Evolutionary conservation across 1,139 yeast species (phyloP).

Genomic region (Debaryomycetaceae sp.): DNA sequence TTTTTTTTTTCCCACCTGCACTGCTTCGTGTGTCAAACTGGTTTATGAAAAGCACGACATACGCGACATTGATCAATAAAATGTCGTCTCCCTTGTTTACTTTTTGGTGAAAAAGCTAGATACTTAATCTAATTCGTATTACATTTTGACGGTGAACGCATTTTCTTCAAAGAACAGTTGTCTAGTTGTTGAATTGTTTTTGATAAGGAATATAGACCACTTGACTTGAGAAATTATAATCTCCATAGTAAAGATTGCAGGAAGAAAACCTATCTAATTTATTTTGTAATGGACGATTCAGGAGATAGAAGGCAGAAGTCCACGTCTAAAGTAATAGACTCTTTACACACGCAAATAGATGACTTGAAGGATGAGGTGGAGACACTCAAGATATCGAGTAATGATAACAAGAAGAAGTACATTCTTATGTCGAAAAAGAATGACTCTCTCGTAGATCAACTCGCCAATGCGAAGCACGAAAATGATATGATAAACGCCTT

Average conservation of each 20-base stretch:
- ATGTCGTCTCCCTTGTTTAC: not conserved
- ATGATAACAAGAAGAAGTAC: slow-evolving; percentile 47
- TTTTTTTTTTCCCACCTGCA: not conserved
- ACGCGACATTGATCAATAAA: too few relatives aligned
- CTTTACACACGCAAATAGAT: slow-evolving; percentile 52
- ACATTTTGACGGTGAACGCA: not conserved
- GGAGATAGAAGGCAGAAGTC: slow-evolving; percentile 26
- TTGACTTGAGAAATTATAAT: not conserved
- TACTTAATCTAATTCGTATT: not conserved
- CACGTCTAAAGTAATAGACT: slow-evolving; percentile 55
- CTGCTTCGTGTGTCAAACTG: not conserved
- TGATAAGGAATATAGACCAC: not conserved
- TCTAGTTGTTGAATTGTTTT: not conserved
- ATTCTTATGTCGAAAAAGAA: slow-evolving; percentile 48
- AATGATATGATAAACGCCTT: slow-evolving; percentile 64
- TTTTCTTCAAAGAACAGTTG: not conserved
- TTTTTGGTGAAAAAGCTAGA: not conserved
- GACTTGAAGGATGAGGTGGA: slow-evolving; percentile 51
- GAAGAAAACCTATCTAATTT: too few relatives aligned
- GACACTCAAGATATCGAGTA: slow-evolving; percentile 34
- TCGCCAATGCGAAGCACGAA: slow-evolving; percentile 69
- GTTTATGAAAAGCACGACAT: too few relatives aligned
- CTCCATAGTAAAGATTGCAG: too few relatives aligned
- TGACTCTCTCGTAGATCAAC: slow-evolving; percentile 60
- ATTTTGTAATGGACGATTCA: slow-evolving; percentile 9